Evolutionary conservation across 202 grass and related monocot species (phyloP), one percentile per base, ranked within the genome.

Genomic region (Eragrostis tef): DNA sequence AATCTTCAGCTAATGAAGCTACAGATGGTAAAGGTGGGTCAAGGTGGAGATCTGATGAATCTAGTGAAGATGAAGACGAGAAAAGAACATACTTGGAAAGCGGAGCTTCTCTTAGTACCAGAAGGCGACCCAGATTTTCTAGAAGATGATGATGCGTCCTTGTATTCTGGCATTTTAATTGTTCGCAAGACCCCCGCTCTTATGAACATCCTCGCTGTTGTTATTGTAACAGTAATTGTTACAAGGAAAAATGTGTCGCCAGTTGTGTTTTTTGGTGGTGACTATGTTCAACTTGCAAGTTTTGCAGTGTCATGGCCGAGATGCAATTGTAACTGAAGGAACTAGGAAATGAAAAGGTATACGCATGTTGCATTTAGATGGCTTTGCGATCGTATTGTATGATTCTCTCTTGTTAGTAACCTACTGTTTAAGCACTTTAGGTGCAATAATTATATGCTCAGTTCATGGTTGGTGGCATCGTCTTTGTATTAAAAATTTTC

Each of bases 1-100:
- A 70, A 29, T 51, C 84, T 48, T 74, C 70, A 9, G 26, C 54
- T 39, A 80, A 64, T 51, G 84, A 77, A 83, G 53, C 61, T 57
- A 36, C 31, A 82, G 26, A 29, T 19, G 57, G 67, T 31, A 80
- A 77, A 80, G 84, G 87, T 50, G 92, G 62, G 64, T 87, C 84
- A 66, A 94, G 92, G 78, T 94, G 92, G 92, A 89, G 92, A 47
- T 94, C 92, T 2, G 92, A 91, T 6, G 92, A 91, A 61, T 94
- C 89, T 13, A 94, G 89, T 45, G 92, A 87, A 68, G 92, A 94
- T 45, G 89, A 91, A 83, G 84, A 80, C 17, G 87, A 91, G 67
- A 59, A 26, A 49, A 75, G 14, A 74, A 34, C 45, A n/a, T 79
- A 68, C 20, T 22, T 31, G 13, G 80, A 84, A 58, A 78, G 67